Evolutionary conservation across 768 basidiomycete genomes (phyloP).

Genomic region (Lanmaoa pseudosensibilis): DNA sequence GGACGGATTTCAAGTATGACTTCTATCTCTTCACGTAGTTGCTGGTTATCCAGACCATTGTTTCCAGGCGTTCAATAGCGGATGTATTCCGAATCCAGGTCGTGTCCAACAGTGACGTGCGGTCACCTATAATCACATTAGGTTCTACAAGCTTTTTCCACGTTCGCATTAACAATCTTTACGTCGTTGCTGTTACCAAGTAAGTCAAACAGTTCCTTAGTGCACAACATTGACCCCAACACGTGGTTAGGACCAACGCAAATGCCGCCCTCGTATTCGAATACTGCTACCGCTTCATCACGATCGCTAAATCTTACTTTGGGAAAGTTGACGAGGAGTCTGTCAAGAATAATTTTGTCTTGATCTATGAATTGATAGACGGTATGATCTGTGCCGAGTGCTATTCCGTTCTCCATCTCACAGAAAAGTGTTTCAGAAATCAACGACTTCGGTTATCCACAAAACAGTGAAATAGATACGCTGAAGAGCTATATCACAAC

Average conservation of each 20-base stretch:
- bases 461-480: constrained; percentile 98
- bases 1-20: constrained; percentile 92
- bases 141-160: constrained; percentile 99
- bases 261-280: constrained; percentile 98
- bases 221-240: not conserved
- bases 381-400: constrained; percentile 48
- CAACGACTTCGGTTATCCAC: constrained; percentile 98
- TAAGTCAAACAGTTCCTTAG: constrained; percentile 36
- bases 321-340: constrained; percentile 98
- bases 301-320: constrained; percentile 94
- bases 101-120: constrained; percentile 94
- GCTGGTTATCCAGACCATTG: constrained; percentile 1
- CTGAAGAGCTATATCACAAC: constrained; percentile 98
- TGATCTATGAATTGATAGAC: constrained; percentile 97
- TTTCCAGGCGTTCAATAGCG: constrained; percentile 83
- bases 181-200: constrained; percentile 96
- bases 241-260: constrained; percentile 76
- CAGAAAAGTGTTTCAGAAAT: constrained; percentile 61
- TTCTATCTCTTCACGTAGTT: constrained; percentile 6
- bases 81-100: constrained; percentile 99
- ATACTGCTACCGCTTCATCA: constrained; percentile 94
- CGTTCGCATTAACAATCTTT: constrained; percentile 92
- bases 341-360: constrained; percentile 98
- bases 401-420: constrained; percentile 6
- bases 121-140: constrained; percentile 95